phyloP scores from a whole-genome alignment of 768 basidiomycete genomes.

The Calocera cornea region DNA sequence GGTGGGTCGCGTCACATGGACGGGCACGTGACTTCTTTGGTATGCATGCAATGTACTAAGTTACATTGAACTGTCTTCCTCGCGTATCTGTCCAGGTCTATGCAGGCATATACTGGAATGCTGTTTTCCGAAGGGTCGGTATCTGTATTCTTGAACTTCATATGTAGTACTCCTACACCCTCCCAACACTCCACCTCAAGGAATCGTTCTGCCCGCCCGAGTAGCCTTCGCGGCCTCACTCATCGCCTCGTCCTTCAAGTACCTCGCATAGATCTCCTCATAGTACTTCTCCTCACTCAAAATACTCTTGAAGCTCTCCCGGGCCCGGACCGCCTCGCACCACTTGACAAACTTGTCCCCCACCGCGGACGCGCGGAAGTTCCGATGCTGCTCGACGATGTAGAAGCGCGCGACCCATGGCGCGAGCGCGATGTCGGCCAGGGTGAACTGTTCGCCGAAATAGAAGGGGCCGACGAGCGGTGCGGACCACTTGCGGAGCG shows the following conservation, averaged over 20 bases:
- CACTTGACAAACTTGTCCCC: slow-evolving; percentile 36
- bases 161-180: too few relatives aligned
- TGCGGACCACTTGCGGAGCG: slow-evolving; percentile 27
- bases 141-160: too few relatives aligned
- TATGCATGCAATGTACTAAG: neutral
- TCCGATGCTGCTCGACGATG: slow-evolving; percentile 38
- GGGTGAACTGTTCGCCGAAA: slow-evolving; percentile 38
- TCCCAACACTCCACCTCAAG: slow-evolving; percentile 1
- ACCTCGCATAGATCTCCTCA: slow-evolving; percentile 38
- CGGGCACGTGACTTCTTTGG: neutral
- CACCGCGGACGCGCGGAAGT: slow-evolving; percentile 33
- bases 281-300: slow-evolving; percentile 33
- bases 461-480: slow-evolving; percentile 41
- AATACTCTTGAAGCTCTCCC: slow-evolving; percentile 38
- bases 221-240: slow-evolving; percentile 41
- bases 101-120: too few relatives aligned
- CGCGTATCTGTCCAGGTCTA: too few relatives aligned
- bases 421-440: slow-evolving; percentile 42
- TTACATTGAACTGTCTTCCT: too few relatives aligned
- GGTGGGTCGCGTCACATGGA: too few relatives aligned
- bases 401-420: slow-evolving; percentile 58
- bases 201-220: slow-evolving; percentile 33
- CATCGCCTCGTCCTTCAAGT: slow-evolving; percentile 43
- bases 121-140: too few relatives aligned
- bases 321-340: slow-evolving; percentile 28